phyloP scores from a whole-genome alignment of 805 yeast genomes.

The Aciculoconidium aculeatum region DNA sequence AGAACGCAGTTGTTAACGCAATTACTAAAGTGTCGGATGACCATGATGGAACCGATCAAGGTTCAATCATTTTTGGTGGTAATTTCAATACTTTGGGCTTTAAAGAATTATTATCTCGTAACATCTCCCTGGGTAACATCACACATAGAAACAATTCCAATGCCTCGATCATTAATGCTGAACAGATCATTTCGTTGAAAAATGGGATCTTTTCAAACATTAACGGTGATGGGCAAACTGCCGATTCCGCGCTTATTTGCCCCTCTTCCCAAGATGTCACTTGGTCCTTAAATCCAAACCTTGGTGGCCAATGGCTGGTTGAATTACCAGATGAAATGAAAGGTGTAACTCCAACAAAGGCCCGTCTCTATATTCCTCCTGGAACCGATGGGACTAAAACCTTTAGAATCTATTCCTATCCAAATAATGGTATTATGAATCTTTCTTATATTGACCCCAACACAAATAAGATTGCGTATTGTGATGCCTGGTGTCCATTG shows the following conservation, averaged over 20 bases:
- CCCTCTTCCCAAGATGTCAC: conserved; percentile 39
- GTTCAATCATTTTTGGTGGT: conserved; percentile 76
- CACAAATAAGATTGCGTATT: conserved; percentile 48
- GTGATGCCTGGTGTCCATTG: conserved; percentile 91
- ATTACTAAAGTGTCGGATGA: conserved; percentile 44
- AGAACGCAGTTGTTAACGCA: conserved; percentile 52
- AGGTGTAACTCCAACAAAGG: conserved; percentile 59
- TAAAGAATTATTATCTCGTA: conserved; percentile 34
- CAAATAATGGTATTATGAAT: conserved; percentile 88
- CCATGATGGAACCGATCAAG: conserved; percentile 22
- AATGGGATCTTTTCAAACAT: conserved; percentile 49
- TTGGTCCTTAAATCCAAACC: conserved; percentile 49
- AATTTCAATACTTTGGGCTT: conserved; percentile 58
- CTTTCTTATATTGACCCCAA: conserved; percentile 75
- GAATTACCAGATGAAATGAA: conserved; percentile 45
- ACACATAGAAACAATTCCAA: conserved; percentile 33
- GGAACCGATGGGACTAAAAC: conserved; percentile 45
- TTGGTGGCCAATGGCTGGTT: conserved; percentile 64
- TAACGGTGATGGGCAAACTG: conserved; percentile 29
- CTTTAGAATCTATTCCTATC: conserved; percentile 72
- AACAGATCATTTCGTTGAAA: conserved; percentile 56
- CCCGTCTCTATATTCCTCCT: conserved; percentile 62
- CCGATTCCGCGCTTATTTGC: conserved; percentile 42
- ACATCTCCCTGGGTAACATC: conserved; percentile 23
- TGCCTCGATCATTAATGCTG: conserved; percentile 40